Base-by-base conservation (phyloP, 345 rosid species). In the Moricandia arvensis region DNA sequence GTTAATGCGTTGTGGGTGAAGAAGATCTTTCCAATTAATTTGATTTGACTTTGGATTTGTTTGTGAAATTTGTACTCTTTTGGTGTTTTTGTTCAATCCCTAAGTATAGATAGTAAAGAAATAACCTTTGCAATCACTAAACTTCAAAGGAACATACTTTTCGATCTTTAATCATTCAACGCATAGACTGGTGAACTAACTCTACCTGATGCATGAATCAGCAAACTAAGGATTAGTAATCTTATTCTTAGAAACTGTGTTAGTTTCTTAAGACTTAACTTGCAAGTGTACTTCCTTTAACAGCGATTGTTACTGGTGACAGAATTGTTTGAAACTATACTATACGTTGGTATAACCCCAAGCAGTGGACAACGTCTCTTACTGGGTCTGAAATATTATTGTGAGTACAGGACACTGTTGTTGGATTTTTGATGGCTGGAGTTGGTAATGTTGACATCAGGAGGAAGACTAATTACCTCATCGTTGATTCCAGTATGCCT, bases 371-470 rank as follows among this genome's bases (percentile, higher is more conserved):
- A 63, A 37, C 65, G 65, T 68, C 3, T 58, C 63, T 51, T 34
- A 47, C 57, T 58, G 68, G n/a, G 13, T 59, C 11, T 70, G 8
- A 41, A 38, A 1, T 71, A n/a, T 63, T 71, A 18, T 69, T 47
- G 31, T 4, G 31, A 4, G 31, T 63, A 49, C 69, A 92, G 99
- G 99, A 95, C 76, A 91, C 97, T 0, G 84, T 95, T 15, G 88
- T 86, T 82, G 98, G 98, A 64, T 88, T 95, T 86, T 82, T 92
- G 86, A 88, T 92, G 78, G 93, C 97, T 77, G 99, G 99, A 65
- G 99, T 95, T 45, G 99, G 99, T 69, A 95, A 95, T 75, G 99
- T 95, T 63, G 99, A 95, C 72, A 73, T 95, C 80, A 77, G 97
- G 75, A 90, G 96, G 54, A 95, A 92, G 83, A 90, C 97, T 49